These are phyloP conservation scores for Vinca major DNA, from an alignment of 305 asterid species.

Conservation along the genomic window DNA sequence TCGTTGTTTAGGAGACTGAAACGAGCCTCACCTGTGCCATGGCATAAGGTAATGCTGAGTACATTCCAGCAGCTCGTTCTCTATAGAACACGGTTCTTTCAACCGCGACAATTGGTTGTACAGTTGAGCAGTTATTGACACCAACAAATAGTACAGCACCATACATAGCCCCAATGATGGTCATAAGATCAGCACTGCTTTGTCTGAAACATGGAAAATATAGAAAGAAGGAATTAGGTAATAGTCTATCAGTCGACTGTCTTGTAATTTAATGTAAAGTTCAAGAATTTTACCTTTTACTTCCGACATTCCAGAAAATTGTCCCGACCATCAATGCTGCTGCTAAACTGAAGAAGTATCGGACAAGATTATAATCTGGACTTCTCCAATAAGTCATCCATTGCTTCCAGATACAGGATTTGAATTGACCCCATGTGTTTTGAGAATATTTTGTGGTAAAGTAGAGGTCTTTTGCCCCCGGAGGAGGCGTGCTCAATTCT, in stretches of 20 bases:
- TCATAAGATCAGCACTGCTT: conserved; percentile 48
- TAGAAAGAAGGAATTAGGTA: conserved; percentile 10
- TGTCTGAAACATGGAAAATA: conserved; percentile 29
- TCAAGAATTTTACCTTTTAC: conserved; percentile 33
- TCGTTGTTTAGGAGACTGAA: background rate
- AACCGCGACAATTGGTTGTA: conserved; percentile 76
- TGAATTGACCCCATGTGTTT: conserved; percentile 45
- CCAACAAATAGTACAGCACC: conserved; percentile 72
- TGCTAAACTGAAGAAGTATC: conserved; percentile 52
- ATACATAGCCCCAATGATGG: conserved; percentile 81
- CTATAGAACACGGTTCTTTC: conserved; percentile 90
- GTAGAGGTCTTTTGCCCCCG: conserved; percentile 39
- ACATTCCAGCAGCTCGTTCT: conserved; percentile 93
- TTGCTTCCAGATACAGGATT: conserved; percentile 54
- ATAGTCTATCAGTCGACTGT: background rate
- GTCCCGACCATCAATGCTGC: conserved; percentile 55
- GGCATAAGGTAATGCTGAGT: conserved; percentile 93
- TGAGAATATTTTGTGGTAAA: conserved; percentile 47
- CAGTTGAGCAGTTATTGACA: conserved; percentile 69
- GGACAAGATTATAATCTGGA: conserved; percentile 63
- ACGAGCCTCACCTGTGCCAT: conserved; percentile 62
- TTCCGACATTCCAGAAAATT: conserved; percentile 64
- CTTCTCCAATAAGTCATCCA: conserved; percentile 67
- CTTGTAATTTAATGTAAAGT: too few species aligned
- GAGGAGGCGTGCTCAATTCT: conserved; percentile 42